A percentile compares a stretch with the other conserved stretches of the same genome.
phyloP scores from a whole-genome alignment of 768 basidiomycete genomes.

The Mycena vulgaris region DNA sequence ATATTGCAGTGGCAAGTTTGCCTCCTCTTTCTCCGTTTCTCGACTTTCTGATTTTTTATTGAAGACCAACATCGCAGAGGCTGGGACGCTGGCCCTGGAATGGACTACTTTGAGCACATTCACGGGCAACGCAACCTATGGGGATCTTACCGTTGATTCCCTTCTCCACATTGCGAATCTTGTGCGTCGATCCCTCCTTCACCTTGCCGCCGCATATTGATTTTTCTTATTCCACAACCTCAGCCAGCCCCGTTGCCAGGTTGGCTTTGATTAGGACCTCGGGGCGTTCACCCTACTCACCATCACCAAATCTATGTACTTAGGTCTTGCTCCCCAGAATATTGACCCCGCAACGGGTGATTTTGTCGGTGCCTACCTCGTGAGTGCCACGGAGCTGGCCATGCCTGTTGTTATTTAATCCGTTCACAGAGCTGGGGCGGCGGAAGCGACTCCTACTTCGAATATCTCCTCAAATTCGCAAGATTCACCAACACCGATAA shows the following conservation, averaged over 20 bases:
- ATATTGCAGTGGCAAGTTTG: neutral
- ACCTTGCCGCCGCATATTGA: neutral
- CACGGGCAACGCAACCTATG: conserved; percentile 75
- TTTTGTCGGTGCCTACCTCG: conserved; percentile 68
- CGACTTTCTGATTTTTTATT: neutral
- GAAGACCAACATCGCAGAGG: conserved; percentile 69
- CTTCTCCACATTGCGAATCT: conserved; percentile 65
- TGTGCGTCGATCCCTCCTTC: conserved; percentile 43
- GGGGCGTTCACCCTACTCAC: too few species aligned
- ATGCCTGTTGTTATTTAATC: neutral
- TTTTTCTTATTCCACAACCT: neutral
- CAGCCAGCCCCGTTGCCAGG: neutral
- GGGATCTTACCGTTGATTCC: conserved; percentile 65
- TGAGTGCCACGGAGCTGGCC: neutral
- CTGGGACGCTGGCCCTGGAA: conserved; percentile 70
- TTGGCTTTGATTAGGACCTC: neutral
- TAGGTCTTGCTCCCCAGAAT: conserved; percentile 70
- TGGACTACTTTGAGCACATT: conserved; percentile 69
- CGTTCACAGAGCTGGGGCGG: conserved; percentile 66
- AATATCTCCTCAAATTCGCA: conserved; percentile 82
- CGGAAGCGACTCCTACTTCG: conserved; percentile 83
- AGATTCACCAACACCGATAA: conserved; percentile 78
- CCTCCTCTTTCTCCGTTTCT: neutral
- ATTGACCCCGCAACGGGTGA: conserved; percentile 69
- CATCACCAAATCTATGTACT: too few species aligned